phyloP scores from a whole-genome alignment of 2,329 filamentous ascomycete species.

The Tolypocladium ovalisporum region DNA sequence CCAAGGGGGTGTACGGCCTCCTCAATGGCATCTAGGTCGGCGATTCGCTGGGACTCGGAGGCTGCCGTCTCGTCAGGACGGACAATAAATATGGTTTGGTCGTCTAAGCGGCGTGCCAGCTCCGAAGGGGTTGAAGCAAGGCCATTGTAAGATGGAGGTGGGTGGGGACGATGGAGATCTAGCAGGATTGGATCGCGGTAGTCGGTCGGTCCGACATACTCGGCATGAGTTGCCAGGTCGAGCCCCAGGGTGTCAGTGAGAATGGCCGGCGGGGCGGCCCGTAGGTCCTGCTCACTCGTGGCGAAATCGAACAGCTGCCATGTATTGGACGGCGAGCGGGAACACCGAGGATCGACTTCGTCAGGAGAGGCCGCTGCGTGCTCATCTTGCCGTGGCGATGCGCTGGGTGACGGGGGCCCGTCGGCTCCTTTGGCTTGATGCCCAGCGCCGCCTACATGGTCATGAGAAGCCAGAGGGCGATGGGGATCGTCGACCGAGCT shows the following conservation, averaged over 20 bases:
- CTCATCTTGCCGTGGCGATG: background rate
- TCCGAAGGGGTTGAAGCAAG: conserved; percentile 7
- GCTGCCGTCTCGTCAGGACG: conserved; percentile 22
- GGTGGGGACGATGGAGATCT: conserved; percentile 37
- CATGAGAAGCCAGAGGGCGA: background rate
- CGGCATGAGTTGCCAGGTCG: conserved; percentile 47
- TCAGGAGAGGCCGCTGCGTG: background rate
- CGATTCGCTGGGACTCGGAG: conserved; percentile 28
- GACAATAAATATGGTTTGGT: conserved; percentile 23
- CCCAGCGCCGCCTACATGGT: background rate
- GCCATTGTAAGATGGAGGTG: conserved; percentile 2
- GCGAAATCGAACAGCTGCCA: background rate
- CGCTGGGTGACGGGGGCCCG: background rate
- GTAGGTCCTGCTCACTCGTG: background rate
- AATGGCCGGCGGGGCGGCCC: conserved; percentile 13
- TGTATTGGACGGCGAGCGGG: conserved; percentile 5
- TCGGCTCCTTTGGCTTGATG: background rate
- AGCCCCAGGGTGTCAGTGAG: conserved; percentile 38
- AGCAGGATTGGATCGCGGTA: conserved; percentile 48
- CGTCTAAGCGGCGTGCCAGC: conserved; percentile 21
- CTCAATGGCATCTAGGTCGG: conserved; percentile 42
- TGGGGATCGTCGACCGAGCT: background rate
- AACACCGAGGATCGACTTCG: background rate
- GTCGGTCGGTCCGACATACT: conserved; percentile 48
- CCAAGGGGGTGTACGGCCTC: conserved; percentile 52